Evolutionary conservation across 768 basidiomycete genomes (phyloP), one percentile per base, ranked within the genome.

Genomic region (Boletellus ananas): DNA sequence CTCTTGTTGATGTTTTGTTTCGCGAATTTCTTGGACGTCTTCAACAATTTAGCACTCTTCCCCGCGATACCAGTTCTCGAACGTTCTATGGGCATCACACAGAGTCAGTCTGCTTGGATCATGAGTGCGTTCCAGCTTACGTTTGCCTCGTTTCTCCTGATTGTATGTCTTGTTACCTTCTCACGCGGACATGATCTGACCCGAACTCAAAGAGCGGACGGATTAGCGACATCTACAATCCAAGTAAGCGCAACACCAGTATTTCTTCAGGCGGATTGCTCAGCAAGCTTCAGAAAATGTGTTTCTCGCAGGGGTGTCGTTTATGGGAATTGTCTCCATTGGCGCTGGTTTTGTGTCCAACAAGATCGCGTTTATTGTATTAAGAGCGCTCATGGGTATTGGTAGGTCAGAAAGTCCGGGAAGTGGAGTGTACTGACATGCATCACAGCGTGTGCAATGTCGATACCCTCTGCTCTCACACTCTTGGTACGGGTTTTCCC

Each of bases 401-500:
- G 70, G 78, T 74, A 39, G 47, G 63, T n/a, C 34, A 35, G 17
- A 27, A 6, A 1, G 3, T 5, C 33, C 7, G n/a, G 0, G 17
- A 10, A n/a, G 7, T 43, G 3, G 27, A 14, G 20, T 47, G 14
- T 41, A 17, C 36, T 58, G 4, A 65, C n/a, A 18, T 8, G 16
- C 17, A 1, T 45, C n/a, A 29, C 67, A 70, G 76, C 70, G 12
- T 79, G 76, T 17, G 70, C 78, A 2, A 62, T 79, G 67, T 76
- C 75, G 9, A 71, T 80, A 34, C 79, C 79, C 3, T 76, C 78
- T 3, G 74, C 79, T 6, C 62, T 76, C n/a, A 64, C 72, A 34
- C 67, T 83, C 31, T 70, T 81, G 20, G 76, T 80, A 6, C 70
- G 72, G 38, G 65, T 77, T 55, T 82, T 76, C 61, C 74, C 79